phyloP scores from a whole-genome alignment of 768 basidiomycete species.

The Cyathus striatus region DNA sequence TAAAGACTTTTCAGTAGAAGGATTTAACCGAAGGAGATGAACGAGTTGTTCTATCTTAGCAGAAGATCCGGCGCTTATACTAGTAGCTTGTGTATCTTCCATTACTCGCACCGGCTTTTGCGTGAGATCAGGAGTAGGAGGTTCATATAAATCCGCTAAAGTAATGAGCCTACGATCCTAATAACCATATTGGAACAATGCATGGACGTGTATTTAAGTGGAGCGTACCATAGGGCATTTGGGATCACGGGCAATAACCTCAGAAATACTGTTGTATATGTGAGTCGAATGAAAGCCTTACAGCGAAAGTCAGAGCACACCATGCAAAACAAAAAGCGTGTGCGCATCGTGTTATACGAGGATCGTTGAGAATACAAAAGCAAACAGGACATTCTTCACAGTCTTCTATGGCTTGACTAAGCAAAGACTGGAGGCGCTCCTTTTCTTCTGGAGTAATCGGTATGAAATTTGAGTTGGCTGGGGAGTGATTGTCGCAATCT shows the following conservation, averaged over 20 bases:
- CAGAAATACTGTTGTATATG: conserved; percentile 48
- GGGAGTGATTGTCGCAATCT: conserved; percentile 27
- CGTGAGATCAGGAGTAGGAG: conserved; percentile 62
- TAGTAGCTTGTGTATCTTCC: conserved; percentile 32
- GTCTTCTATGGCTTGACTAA: conserved; percentile 71
- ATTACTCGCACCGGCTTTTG: conserved; percentile 44
- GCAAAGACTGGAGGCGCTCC: conserved; percentile 46
- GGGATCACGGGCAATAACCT: conserved; percentile 64
- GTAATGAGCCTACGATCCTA: conserved; percentile 69
- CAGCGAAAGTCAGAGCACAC: conserved; percentile 29
- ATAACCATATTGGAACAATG: conserved; percentile 4
- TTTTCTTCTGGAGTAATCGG: conserved; percentile 51
- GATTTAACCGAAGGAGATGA: conserved; percentile 65
- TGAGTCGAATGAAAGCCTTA: neutral
- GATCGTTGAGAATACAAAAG: conserved; percentile 52
- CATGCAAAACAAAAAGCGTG: conserved; percentile 73
- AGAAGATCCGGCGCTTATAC: conserved; percentile 53
- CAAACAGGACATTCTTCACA: conserved; percentile 82
- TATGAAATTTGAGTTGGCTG: conserved; percentile 16
- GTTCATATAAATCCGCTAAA: conserved; percentile 53
- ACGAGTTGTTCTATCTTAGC: conserved; percentile 84
- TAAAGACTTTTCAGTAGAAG: conserved; percentile 68
- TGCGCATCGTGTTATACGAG: conserved; percentile 68
- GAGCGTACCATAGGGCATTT: conserved; percentile 73
- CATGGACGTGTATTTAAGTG: neutral